Base-by-base conservation (phyloP, 2,329 filamentous ascomycete species). In the Penicillium nordicum region DNA sequence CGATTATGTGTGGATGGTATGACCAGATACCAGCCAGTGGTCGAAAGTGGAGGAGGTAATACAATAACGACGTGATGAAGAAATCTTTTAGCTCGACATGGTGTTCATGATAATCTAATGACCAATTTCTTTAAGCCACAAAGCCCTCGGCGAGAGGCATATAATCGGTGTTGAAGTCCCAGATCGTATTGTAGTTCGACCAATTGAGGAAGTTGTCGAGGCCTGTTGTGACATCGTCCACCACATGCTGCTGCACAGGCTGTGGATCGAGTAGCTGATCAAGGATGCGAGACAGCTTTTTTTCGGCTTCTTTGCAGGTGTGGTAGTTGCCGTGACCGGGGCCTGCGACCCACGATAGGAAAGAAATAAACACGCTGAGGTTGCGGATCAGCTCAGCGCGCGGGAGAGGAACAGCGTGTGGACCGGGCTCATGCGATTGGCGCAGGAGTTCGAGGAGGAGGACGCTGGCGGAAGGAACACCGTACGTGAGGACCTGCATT, bases 1-100 rank as follows among this genome's bases (percentile, higher is more conserved):
- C 29, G 70, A 74, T 49, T 74, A 70, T 65, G 66, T 73, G 30
- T 73, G 71, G 71, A 71, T 74, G 67, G 72, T 73, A 57, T 71
- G 61, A 67, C 43, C 12, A 25, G 48, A 41, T 40, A 40, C 25
- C 36, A 37, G 9, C 36, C 53, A n/a, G n/a, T 8, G 12, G 36
- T 38, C 38, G 8, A 34, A 30, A 14, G 27, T 18, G 41, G 29
- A 53, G 8, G 27, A n/a, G 12, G 9, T 27, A 14, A 25, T 32
- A 32, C 3, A n/a, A 46, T 54, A 30, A 40, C 34, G 40, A 50
- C 25, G 23, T 49, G 25, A 52, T 42, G 30, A 57, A 44, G 43
- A 4, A 23, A n/a, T 47, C 10, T n/a, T 37, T 12, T 40, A 6
- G 14, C 23, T 34, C 18, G 4, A 9, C 11, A n/a, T 55, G 12